Evolutionary conservation across 1,284 basidiomycete genomes (phyloP).

Genomic region (Ceratobasidium sp.): DNA sequence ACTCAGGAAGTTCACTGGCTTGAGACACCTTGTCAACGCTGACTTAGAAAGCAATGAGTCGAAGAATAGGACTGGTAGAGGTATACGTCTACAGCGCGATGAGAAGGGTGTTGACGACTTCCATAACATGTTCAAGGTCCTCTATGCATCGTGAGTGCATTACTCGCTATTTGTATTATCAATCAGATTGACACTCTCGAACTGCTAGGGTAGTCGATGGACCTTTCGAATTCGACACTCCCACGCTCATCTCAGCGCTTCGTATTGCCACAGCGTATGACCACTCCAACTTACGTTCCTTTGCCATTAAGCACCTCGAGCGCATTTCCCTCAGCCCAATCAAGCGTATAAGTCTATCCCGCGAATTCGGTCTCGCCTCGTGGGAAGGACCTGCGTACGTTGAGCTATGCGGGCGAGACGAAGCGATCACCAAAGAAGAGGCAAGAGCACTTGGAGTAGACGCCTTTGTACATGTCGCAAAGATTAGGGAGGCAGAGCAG

Average conservation of each 20-base stretch:
- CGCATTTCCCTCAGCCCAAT: not conserved
- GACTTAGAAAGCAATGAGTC: too few species aligned
- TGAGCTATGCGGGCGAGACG: conserved; percentile 3
- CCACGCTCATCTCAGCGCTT: not conserved
- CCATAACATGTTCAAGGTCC: conserved; percentile 2
- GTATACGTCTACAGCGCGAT: not conserved
- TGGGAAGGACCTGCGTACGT: conserved; percentile 13
- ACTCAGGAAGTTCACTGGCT: not conserved
- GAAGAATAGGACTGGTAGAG: too few species aligned
- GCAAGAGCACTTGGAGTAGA: not conserved
- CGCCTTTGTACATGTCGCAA: not conserved
- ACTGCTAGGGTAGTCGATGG: not conserved
- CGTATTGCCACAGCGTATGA: conserved; percentile 1
- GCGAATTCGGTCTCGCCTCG: not conserved
- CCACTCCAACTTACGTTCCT: not conserved
- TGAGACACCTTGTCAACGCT: not conserved
- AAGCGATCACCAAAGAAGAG: not conserved
- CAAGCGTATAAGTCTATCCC: not conserved
- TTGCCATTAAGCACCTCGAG: conserved; percentile 4
- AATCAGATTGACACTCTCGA: not conserved
- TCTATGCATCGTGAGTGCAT: not conserved
- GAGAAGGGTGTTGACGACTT: not conserved
- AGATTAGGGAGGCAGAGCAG: too few species aligned
- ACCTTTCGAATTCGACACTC: conserved; percentile 4
- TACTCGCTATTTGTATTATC: not conserved